These are phyloP conservation scores for Neostapfia colusana DNA, from an alignment of 176 grass and related monocot genomes.

Conservation along the genomic window DNA sequence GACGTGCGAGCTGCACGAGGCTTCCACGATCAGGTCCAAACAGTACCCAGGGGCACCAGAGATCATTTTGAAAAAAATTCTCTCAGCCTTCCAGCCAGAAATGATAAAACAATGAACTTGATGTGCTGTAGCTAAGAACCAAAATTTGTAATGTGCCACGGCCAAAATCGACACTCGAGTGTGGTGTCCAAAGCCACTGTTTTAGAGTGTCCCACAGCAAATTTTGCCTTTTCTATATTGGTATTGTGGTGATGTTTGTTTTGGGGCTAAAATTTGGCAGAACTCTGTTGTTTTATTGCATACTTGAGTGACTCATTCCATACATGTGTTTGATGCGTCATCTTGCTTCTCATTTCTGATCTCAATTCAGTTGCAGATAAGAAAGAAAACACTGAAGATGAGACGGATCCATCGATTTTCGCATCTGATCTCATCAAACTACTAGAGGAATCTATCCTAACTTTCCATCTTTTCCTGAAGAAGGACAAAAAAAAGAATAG, in stretches of 20 bases:
- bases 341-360: constrained; percentile 16
- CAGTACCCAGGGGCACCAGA: no score
- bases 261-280: not conserved
- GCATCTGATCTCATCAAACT: constrained; percentile 75
- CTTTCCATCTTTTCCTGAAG: constrained; percentile 84
- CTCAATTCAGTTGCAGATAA: constrained; percentile 53
- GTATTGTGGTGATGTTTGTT: not conserved
- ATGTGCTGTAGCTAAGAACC: no score
- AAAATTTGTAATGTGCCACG: no score
- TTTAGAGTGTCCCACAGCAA: not conserved
- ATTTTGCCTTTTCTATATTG: not conserved
- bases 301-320: constrained; percentile 2
- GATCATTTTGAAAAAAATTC: no score
- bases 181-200: no score
- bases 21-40: no score
- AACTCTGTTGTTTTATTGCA: constrained; percentile 3
- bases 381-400: constrained; percentile 48
- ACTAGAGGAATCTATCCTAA: constrained; percentile 86
- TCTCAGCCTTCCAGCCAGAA: no score
- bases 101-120: no score
- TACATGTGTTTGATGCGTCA: not conserved
- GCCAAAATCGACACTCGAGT: no score
- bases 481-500: constrained; percentile 82
- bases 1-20: no score
- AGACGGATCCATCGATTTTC: constrained; percentile 51